A percentile compares a stretch with the other conserved stretches of the same genome.
Conservation (phyloP, 805 yeast species). For the Millerozyma miso region DNA sequence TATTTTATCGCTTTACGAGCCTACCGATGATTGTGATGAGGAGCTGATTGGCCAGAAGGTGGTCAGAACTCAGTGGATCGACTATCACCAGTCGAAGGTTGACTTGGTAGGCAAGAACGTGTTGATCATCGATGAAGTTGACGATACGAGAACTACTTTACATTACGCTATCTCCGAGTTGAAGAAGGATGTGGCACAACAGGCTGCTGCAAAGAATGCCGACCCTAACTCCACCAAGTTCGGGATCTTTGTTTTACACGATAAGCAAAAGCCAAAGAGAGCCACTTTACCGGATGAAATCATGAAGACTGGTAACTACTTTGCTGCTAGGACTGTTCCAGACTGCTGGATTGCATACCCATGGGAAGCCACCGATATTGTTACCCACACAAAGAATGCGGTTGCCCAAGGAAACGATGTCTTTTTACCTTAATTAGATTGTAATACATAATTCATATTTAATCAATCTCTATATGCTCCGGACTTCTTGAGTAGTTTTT, state of each 20-base stretch:
- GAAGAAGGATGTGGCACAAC: constrained; percentile 64
- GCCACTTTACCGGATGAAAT: constrained; percentile 68
- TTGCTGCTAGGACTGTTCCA: constrained; percentile 71
- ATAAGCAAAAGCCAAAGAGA: constrained; percentile 66
- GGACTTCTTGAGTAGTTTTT: constrained; percentile 68
- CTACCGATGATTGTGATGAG: constrained; percentile 54
- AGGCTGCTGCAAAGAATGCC: constrained; percentile 50
- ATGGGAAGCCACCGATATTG: constrained; percentile 79
- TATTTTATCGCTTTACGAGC: constrained; percentile 88
- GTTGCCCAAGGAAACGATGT: constrained; percentile 71
- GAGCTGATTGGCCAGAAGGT: constrained; percentile 61
- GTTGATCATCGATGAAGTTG: constrained; percentile 78
- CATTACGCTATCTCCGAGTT: constrained; percentile 76
- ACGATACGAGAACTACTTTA: constrained; percentile 79
- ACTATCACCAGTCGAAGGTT: constrained; percentile 60
- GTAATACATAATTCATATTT: neutral
- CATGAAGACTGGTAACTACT: constrained; percentile 55
- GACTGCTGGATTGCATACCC: constrained; percentile 86
- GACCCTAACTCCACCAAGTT: constrained; percentile 53
- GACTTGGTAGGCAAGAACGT: constrained; percentile 66
- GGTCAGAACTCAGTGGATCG: constrained; percentile 80
- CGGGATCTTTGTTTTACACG: constrained; percentile 75
- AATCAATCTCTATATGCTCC: constrained; percentile 78
- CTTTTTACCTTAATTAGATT: constrained; percentile 29
- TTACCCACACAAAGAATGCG: constrained; percentile 66